phyloP scores from a whole-genome alignment of 176 grass and related monocot genomes.

The Phyllostachys edulis region DNA sequence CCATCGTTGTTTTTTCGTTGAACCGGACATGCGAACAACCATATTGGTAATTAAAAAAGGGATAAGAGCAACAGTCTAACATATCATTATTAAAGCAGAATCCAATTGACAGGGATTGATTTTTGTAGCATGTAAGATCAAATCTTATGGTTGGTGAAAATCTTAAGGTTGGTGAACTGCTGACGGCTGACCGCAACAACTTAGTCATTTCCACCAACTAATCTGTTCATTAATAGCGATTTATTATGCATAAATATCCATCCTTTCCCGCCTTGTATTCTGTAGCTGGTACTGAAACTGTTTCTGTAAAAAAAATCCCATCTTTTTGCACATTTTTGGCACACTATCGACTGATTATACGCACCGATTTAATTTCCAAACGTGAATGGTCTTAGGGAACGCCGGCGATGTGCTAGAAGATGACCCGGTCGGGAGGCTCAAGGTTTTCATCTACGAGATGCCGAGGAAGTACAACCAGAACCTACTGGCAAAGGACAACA shows the following conservation, averaged over 20 bases:
- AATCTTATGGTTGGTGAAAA: conserved; percentile 38
- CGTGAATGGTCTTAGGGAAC: conserved; percentile 8
- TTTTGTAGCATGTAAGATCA: conserved; percentile 27
- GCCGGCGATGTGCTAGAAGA: conserved; percentile 52
- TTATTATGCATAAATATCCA: not conserved
- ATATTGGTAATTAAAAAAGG: conserved; percentile 11
- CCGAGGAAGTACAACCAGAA: conserved; percentile 61
- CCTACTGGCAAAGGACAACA: conserved; percentile 49
- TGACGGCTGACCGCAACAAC: conserved; percentile 21
- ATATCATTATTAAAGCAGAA: not conserved
- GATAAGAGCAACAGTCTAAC: not conserved
- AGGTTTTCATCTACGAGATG: conserved; percentile 70
- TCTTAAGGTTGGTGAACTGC: conserved; percentile 37
- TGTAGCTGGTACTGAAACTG: not conserved
- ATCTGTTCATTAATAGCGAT: not conserved
- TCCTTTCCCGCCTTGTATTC: not conserved
- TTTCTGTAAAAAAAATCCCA: not conserved
- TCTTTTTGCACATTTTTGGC: not conserved
- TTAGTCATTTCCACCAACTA: conserved; percentile 19
- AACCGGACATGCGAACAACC: conserved; percentile 49
- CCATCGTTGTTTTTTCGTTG: not conserved
- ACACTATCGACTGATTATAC: not conserved
- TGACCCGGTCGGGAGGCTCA: conserved; percentile 59
- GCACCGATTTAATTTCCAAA: not conserved
- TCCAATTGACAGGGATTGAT: conserved; percentile 31